Base-by-base conservation (phyloP, 805 yeast species). In the Saccharomycopsis fodiens region DNA sequence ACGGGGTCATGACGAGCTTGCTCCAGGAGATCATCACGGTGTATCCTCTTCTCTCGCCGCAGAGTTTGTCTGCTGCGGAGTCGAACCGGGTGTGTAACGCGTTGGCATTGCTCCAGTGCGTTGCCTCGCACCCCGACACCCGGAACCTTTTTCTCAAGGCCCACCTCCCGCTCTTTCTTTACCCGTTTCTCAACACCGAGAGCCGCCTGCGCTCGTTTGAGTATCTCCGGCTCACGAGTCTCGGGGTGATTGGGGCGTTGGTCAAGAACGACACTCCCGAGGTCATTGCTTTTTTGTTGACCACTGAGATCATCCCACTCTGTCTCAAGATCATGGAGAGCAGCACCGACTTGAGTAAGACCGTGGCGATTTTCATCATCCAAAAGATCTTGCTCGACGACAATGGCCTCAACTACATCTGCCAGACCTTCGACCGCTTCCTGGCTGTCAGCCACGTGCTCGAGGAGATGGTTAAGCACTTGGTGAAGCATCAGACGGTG, bases 41-140 rank as follows among this genome's bases (percentile, higher is more conserved):
- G 4, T 91, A 91, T 61, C 96, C 98, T 10, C 72, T 82, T 57
- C 69, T 91, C 48, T 82, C 85, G 31, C 97, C 97, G 12, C 95
- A 95, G 25, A 79, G 76, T 36, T 71, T 93, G 48, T 79, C 88
- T 3, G 85, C 94, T 13, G 75, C 86, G n/a, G 81, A 87, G 15
- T 83, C 95, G 3, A 91, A 89, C 61, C 72, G 97, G 45, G 97
- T 91, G 7, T 91, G 97, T 64, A 91, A 93, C 65, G 97, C 97
- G 0, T 69, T 91, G 56, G 97, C 96, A 6, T 73, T 93, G 40
- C 71, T 91, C 53, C 98, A 91, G 64, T 93, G 98, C 65, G 96
- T 91, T 35, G 98, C 98, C 2, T 85, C 96, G 1, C 96, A 93
- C 60, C 79, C 82, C 32, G 95, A 87, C 53, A 93, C 97, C 0